phyloP scores from a whole-genome alignment of 2,329 filamentous ascomycete species.

The Alternaria metachromatica region DNA sequence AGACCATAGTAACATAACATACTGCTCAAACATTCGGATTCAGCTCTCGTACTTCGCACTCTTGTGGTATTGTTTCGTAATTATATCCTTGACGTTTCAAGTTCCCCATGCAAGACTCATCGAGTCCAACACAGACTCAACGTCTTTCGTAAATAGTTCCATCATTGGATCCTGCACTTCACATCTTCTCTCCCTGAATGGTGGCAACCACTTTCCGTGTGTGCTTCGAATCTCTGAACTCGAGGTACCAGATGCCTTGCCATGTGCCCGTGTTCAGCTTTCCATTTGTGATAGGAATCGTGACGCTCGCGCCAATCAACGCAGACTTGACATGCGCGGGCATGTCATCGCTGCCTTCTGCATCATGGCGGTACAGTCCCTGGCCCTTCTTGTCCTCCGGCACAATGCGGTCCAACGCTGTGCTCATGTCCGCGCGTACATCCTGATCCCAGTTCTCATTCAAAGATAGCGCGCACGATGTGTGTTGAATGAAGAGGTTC shows the following conservation, averaged over 20 bases:
- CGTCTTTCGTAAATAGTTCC: neutral
- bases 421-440: slow-evolving; percentile 92
- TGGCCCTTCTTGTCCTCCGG: slow-evolving; percentile 70
- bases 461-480: slow-evolving; percentile 84
- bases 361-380: slow-evolving; percentile 80
- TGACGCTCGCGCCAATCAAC: slow-evolving; percentile 85
- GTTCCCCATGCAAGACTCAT: neutral
- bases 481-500: slow-evolving; percentile 94
- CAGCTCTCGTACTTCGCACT: neutral
- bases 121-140: neutral
- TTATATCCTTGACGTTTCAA: neutral
- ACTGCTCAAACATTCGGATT: neutral
- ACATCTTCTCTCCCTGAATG: slow-evolving; percentile 82
- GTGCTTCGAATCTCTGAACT: slow-evolving; percentile 81
- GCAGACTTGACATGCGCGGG: slow-evolving; percentile 94
- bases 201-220: slow-evolving; percentile 85
- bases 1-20: neutral
- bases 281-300: slow-evolving; percentile 88
- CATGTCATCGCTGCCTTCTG: slow-evolving; percentile 92
- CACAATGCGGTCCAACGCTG: slow-evolving; percentile 88
- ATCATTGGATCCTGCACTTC: slow-evolving; percentile 12
- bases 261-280: slow-evolving; percentile 74
- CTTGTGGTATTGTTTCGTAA: neutral
- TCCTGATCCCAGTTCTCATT: slow-evolving; percentile 92
- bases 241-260: slow-evolving; percentile 95